Evolutionary conservation across 495 filamentous ascomycete genomes (phyloP), one percentile per base, ranked within the genome.

Genomic region (Pseudomonodictys pantanalensis): DNA sequence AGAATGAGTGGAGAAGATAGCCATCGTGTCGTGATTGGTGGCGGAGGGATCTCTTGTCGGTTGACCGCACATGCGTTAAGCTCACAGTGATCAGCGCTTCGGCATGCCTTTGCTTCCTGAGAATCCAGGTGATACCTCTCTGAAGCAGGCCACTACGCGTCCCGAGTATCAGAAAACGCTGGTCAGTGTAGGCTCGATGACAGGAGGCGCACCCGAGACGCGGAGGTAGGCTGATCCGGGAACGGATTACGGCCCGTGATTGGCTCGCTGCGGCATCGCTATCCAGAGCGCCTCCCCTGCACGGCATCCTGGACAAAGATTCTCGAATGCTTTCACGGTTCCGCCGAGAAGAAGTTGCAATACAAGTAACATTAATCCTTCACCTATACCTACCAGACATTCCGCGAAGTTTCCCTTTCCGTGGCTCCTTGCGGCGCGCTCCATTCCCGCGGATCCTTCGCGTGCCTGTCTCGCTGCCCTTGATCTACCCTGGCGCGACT

Each of bases 101-200:
- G 9, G 33, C 35, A 33, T 20, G 18, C 3, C 22, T 26, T 44
- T 3, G 41, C 24, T 41, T 22, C 55, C 44, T 58, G 55, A 41
- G 32, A 26, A 42, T 20, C 26, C 1, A 51, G 50, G 49, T 60
- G 56, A 60, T 35, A 60, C 55, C 49, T 17, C 15, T 10, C 39
- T 58, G 55, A 58, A 48, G 55, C 55, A 52, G 55, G 32, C 56
- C 22, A 39, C 41, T 48, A 52, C 47, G 56, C 56, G 23, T 43
- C 38, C 24, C 22, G 35, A 17, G 56, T 59, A 38, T 59, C 23
- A 43, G 56, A 52, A 23, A 24, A 15, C 15, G 17, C n/a, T 26
- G 24, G 8, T 32, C 47, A 33, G 1, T 22, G 38, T 38, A 47
- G 47, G 25, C 39, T 47, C 52, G n/a, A 25, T 20, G 38, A 44